phyloP scores from a whole-genome alignment of 495 filamentous ascomycete species.

The Cercophora newfieldiana region DNA sequence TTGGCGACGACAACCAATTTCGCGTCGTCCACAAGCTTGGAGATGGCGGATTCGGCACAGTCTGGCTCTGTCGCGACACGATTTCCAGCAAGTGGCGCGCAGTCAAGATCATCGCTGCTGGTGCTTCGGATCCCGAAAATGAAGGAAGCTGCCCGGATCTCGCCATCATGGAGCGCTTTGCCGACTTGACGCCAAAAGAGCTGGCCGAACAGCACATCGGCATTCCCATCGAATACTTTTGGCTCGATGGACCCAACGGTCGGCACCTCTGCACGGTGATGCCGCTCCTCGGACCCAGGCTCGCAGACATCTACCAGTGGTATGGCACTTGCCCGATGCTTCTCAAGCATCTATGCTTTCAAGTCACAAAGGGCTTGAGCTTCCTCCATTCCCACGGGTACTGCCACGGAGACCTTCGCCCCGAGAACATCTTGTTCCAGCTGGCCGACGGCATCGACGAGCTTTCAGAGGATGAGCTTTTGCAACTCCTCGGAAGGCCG shows the following conservation, averaged over 20 bases:
- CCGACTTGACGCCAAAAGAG: neutral
- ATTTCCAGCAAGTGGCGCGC: constrained; percentile 26
- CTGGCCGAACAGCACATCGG: constrained; percentile 18
- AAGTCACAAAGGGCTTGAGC: constrained; percentile 19
- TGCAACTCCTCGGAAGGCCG: constrained; percentile 15
- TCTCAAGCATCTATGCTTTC: constrained; percentile 30
- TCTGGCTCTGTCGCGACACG: constrained; percentile 56
- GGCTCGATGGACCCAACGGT: constrained; percentile 41
- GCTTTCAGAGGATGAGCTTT: constrained; percentile 16
- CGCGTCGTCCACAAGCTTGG: constrained; percentile 57
- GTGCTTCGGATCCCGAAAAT: neutral
- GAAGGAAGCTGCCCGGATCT: constrained; percentile 17
- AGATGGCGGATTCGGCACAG: constrained; percentile 51
- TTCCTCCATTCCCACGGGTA: constrained; percentile 27
- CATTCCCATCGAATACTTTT: constrained; percentile 35
- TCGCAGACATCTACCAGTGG: neutral
- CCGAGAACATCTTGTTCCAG: constrained; percentile 27
- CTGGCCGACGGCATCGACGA: constrained; percentile 27
- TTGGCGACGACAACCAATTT: constrained; percentile 40
- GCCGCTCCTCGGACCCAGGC: constrained; percentile 23
- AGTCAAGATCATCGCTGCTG: constrained; percentile 23
- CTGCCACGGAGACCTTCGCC: constrained; percentile 34
- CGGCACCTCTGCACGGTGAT: constrained; percentile 39
- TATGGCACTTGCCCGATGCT: constrained; percentile 13
- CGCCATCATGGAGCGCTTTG: constrained; percentile 15